Evolutionary conservation across 2,329 filamentous ascomycete genomes (phyloP), one percentile per base, ranked within the genome.

Genomic region (Colletotrichum cereale): DNA sequence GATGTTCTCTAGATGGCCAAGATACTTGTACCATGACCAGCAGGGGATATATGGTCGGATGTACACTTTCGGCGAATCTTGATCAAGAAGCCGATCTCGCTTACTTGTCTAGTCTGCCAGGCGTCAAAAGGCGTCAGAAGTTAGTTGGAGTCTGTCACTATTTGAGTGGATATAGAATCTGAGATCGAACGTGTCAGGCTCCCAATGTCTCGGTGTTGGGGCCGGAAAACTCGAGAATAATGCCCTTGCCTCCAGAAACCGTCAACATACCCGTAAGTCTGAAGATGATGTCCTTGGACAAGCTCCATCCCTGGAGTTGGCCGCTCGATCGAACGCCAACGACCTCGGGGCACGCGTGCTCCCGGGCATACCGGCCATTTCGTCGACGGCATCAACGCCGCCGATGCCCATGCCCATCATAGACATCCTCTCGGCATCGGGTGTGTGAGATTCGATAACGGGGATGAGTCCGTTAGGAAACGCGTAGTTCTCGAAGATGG

Each of bases 341-440:
- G 3, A 80, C 74, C 57, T 81, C 77, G 2, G 78, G 79, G 60
- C 75, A 78, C 18, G 75, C 74, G 5, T 82, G 71, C 42, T 82
- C 81, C 79, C 79, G 81, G 79, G 78, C 75, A 82, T 14, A 71
- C 73, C 60, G 76, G 72, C 73, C 74, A 78, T 75, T 83, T 76
- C 18, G 79, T 86, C 87, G 80, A 88, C 75, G 82, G 83, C 74
- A 85, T 86, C 34, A 80, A 79, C 31, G 81, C 86, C 12, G 80
- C 86, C 75, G 84, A 88, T 80, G 0, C 81, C 80, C 8, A 82
- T 77, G 2, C 78, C 80, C 8, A 80, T 53, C 77, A 81, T 81
- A 2, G 77, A 78, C 76, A 81, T 77, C 0, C 80, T 80, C 1
- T 78, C 80, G 5, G 79, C 79, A 52, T 82, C 82, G 4, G 80